Conservation (phyloP, 2,329 filamentous ascomycete genomes). For the Cytospora piceae region DNA sequence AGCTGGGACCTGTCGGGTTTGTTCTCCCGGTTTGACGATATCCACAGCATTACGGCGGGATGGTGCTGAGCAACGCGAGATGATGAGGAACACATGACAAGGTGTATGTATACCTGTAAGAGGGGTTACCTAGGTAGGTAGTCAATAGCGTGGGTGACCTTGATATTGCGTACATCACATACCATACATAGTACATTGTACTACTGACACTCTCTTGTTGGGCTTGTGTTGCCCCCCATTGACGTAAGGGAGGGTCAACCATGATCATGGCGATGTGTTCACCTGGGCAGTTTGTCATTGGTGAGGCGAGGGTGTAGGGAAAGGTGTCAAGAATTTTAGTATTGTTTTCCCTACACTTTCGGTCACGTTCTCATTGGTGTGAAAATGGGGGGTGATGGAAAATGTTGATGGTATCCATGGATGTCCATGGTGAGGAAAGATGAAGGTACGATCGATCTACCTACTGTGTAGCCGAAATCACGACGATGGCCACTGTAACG, state of each 20-base stretch:
- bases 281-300: not conserved
- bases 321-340: not conserved
- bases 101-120: no score
- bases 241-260: not conserved
- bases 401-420: not conserved
- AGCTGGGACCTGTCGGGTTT: slow-evolving; percentile 13
- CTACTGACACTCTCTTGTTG: not conserved
- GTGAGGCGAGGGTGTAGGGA: not conserved
- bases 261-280: not conserved
- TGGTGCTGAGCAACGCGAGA: slow-evolving; percentile 11
- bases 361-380: not conserved
- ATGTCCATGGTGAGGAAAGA: not conserved
- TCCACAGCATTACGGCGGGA: slow-evolving; percentile 6
- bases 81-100: slow-evolving; percentile 7
- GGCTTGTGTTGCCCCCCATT: not conserved
- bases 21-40: slow-evolving; percentile 2
- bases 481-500: not conserved
- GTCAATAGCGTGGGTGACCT: no score
- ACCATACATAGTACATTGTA: not conserved
- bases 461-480: not conserved
- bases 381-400: not conserved
- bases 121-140: not conserved
- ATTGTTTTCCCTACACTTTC: not conserved
- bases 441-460: not conserved
- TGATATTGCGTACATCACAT: no score